Conservation (phyloP, 129 eudicot genomes). For the Pulicaria dysenterica region DNA sequence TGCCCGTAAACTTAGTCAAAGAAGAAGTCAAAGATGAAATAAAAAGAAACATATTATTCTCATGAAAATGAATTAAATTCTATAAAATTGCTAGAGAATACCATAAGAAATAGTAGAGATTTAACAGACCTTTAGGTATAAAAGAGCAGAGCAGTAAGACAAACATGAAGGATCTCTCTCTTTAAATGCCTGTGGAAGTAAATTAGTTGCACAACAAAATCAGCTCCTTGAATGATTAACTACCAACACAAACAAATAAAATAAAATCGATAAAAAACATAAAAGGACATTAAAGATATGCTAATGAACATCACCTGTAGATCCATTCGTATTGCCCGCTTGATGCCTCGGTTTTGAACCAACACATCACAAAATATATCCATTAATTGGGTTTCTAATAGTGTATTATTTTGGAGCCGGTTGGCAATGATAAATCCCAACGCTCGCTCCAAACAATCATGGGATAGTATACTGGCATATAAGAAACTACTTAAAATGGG, state of each 20-base stretch:
- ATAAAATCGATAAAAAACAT: constrained; percentile 5
- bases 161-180: constrained; percentile 75
- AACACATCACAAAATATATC: constrained; percentile 66
- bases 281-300: background rate
- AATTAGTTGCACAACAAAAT: constrained; percentile 5
- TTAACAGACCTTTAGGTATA: constrained; percentile 56
- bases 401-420: constrained; percentile 65
- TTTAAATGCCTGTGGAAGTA: constrained; percentile 53
- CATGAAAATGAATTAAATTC: background rate
- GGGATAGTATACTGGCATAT: constrained; percentile 67
- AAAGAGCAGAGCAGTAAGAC: constrained; percentile 66
- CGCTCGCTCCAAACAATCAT: constrained; percentile 67
- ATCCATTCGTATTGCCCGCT: constrained; percentile 61
- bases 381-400: constrained; percentile 64
- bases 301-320: constrained; percentile 49
- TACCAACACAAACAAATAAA: background rate
- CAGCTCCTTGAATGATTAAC: background rate
- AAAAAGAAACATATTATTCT: background rate
- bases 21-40: background rate
- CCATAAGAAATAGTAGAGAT: constrained; percentile 2
- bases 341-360: constrained; percentile 57
- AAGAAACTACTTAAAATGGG: constrained; percentile 74
- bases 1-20: background rate
- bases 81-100: background rate
- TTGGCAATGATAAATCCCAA: constrained; percentile 66